Base-by-base conservation (phyloP, 1,284 basidiomycete genomes). In the Ustilago sp. region DNA sequence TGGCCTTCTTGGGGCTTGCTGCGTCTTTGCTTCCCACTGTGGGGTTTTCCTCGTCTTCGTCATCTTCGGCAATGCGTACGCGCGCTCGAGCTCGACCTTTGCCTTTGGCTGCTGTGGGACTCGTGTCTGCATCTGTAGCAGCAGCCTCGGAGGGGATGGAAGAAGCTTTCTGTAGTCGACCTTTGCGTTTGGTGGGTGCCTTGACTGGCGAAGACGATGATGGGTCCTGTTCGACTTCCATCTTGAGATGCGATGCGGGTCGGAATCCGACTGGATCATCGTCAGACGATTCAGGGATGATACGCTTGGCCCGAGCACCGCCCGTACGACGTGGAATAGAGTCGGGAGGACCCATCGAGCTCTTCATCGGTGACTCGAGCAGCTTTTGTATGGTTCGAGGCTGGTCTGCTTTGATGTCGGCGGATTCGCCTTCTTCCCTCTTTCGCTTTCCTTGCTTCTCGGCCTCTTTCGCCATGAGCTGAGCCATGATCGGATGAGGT, bases 271-370 rank as follows among this genome's bases (percentile, higher is more conserved):
- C 38, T 5, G 53, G 35, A 9, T 35, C 39, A 17, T 36, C 55
- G n/a, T 70, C 73, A n/a, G 68, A 63, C 8, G 67, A 71, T 35
- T 73, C 61, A 19, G 41, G 23, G 31, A 73, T 63, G 36, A 64
- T 41, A 3, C 70, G 51, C 35, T 73, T 73, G 34, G 38, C 32
- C 0, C 70, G 58, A 38, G 15, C 8, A 2, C 41, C 61, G 19
- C 64, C 65, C 9, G 65, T 58, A 48, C 72, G 72, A n/a, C 72
- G 60, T 31, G 69, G 74, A 3, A 72, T 54, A 19, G 74, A 77
- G 32, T 77, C 69, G 1, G 74, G 74, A 6, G 74, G 74, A 19
- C 74, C 69, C 74, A 77, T 77, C 19, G 64, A 63, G 50, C 58
- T 68, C 39, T 70, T 76, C 31, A 36, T 12, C 3, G 68, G 64